Evolutionary conservation across 129 eudicot species (phyloP), one percentile per base, ranked within the genome.

Genomic region (Pittosporum tobira): DNA sequence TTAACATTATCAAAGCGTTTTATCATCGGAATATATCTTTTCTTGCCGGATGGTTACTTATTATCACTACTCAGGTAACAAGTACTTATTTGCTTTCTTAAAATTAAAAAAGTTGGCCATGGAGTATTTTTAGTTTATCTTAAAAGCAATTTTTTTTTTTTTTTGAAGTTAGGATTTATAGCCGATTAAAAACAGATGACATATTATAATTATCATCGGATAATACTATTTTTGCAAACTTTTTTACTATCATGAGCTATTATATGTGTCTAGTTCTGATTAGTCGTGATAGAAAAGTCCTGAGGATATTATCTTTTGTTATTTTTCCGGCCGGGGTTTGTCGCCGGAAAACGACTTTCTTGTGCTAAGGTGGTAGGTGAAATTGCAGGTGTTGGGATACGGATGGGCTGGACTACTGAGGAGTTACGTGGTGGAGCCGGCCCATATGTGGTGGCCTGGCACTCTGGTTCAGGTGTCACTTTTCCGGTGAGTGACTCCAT

Each of bases 391-490:
- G 12, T 44, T 88, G 51, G 96, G 96, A 30, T 88, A 88, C 26
- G 94, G 96, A 18, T 88, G 96, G 96, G 96, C 96, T 0, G 96
- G 96, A 58, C 62, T 88, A 46, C 61, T 88, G 69, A 70, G 96
- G 75, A 84, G 73, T 62, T 88, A 84, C 16, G 96, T 88, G 64
- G 82, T 88, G 56, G 94, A 88, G 63, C 96, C 96, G 27, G 87
- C 96, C 7, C 90, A 88, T 64, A 88, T 88, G 94, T 88, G 96
- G 96, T 88, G 96, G 96, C 96, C 96, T 29, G 54, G 82, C 34
- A 88, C 90, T 53, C 94, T 88, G 0, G 96, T 88, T 48, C 96
- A 88, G 62, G 91, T 88, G 51, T 88, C 96, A 14, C 90, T 88
- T 53, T 88, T 88, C 88, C 84, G 96, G 96, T 77, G 23, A 67